Conservation (phyloP, 2,329 filamentous ascomycete species). For the Iodosphaeria phyllophila region DNA sequence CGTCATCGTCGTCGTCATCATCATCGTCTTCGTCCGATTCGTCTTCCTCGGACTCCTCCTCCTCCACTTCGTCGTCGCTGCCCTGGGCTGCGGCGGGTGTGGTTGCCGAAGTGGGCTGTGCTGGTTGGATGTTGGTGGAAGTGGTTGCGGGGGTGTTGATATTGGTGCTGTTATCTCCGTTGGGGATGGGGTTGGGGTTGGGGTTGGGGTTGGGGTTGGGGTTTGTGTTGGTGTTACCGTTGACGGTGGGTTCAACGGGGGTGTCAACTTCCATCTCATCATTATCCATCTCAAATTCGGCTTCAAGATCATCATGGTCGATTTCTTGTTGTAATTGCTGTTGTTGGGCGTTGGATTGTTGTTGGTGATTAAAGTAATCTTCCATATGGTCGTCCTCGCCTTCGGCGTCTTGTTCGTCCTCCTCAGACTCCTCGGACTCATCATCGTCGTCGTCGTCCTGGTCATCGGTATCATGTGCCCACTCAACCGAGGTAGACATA, state of each 20-base stretch:
- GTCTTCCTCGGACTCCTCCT: slow-evolving; percentile 23
- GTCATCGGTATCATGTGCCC: slow-evolving; percentile 33
- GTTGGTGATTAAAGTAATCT: slow-evolving; percentile 18
- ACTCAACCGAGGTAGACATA: slow-evolving; percentile 40
- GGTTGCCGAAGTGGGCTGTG: slow-evolving; percentile 19
- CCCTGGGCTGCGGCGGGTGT: slow-evolving; percentile 24
- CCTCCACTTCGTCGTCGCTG: slow-evolving; percentile 17
- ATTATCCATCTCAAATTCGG: slow-evolving; percentile 20
- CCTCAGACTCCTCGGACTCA: slow-evolving; percentile 27
- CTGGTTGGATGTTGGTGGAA: no score
- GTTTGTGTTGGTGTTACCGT: no score
- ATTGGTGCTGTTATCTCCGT: no score
- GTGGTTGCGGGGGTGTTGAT: no score
- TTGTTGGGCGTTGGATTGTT: slow-evolving; percentile 32
- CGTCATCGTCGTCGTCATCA: slow-evolving; percentile 32
- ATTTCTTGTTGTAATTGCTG: no score
- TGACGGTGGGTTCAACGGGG: no score
- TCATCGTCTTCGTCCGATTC: slow-evolving; percentile 28
- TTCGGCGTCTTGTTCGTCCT: slow-evolving; percentile 37
- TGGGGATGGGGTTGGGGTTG: no score
- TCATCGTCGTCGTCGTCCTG: slow-evolving; percentile 22
- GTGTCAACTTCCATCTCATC: slow-evolving; percentile 6
- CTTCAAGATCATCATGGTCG: slow-evolving; percentile 29
- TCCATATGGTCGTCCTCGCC: slow-evolving; percentile 22
- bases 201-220: no score